Base-by-base conservation (phyloP, 352 stramenopile genomes). In the Phytophthora pinifolia region DNA sequence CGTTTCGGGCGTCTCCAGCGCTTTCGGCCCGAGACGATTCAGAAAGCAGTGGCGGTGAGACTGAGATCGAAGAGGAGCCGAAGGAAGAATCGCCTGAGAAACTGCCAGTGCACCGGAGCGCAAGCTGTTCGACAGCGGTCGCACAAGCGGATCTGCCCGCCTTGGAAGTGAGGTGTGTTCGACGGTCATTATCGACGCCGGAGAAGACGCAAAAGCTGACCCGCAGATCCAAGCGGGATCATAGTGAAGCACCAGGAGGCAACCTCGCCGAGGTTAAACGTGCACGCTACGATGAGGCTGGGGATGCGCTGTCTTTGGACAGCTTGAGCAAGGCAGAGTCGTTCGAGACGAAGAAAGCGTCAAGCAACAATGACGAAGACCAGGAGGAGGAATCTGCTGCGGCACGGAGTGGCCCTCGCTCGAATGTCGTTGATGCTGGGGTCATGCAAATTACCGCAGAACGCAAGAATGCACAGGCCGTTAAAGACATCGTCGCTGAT, bases 11-110 rank as follows among this genome's bases (percentile, higher is more conserved):
- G 18, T 71, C 74, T 4, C 57, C 67, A 22, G 51, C 64, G 14
- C 39, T 72, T 17, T 75, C 65, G 3, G 46, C 62, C 7, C 48
- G 45, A 20, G 57, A 63, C 6, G 60, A 71, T 8, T 65, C 62
- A 22, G 78, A 81, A 0, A 83, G 72, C 47, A 88, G 72, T 54
- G 74, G 73, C n/a, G 66, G 64, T 0, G 76, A 87, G 47, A 89
- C 76, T 3, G 79, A 89, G 32, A 76, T 86, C 12, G 79, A 89
- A 48, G 58, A 64, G 31, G 76, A 89, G 54, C 72, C 67, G 15
- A 74, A 73, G n/a, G 61, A 71, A 30, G 55, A 74, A 38, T 57
- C 48, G 4, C 49, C 44, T n/a, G 38, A 27, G 10, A 53, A 43
- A 14, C 56, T 45, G 9, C 15, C 42, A 31, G 34, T 41, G 22